Base-by-base conservation (phyloP, 2,329 filamentous ascomycete genomes). In the Xylaria hypoxylon region DNA sequence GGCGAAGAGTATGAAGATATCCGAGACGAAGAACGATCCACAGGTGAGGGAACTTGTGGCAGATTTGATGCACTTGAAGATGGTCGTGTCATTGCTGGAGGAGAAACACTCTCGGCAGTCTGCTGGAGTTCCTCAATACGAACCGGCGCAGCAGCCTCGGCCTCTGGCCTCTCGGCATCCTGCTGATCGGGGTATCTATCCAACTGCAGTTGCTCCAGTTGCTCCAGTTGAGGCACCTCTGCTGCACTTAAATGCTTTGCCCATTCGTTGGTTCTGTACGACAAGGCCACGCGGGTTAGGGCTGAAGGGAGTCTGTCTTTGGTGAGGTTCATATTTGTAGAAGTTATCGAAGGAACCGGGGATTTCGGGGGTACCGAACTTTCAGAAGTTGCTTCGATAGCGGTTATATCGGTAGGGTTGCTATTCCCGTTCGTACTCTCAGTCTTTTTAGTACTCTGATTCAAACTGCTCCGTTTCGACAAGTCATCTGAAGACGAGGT, bases 191-290 rank as follows among this genome's bases (percentile, higher is more conserved):
- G 68, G 73, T 79, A 65, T 72, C 84, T 77, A 68, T 84, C 75
- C 3, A 87, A 75, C 26, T 86, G 82, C 13, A 92, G 77, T 1
- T 88, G 85, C 7, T 93, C 90, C 13, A 92, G 77, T 1, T 88
- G 85, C 7, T 93, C 90, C 0, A 86, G 78, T 53, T 89, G 86
- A 1, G 93, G 93, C 5, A 82, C 81, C 17, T 97, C 94, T 6
- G 95, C 94, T 47, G 86, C 82, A 69, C 89, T 89, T 11, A 97
- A 84, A 77, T 97, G 93, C 77, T 97, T 97, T 0, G 94, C 93
- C 95, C 95, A 98, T 80, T 98, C 95, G 70, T 97, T 97, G 1
- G 94, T 97, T 64, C 95, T 88, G 76, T 96, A 97, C 0, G 91
- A 92, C 77, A 93, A 83, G 1, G 94, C 91, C 8, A 97, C 87